Evolutionary conservation across 257 asterid genomes (phyloP).

Genomic region (Primulina eburnea): DNA sequence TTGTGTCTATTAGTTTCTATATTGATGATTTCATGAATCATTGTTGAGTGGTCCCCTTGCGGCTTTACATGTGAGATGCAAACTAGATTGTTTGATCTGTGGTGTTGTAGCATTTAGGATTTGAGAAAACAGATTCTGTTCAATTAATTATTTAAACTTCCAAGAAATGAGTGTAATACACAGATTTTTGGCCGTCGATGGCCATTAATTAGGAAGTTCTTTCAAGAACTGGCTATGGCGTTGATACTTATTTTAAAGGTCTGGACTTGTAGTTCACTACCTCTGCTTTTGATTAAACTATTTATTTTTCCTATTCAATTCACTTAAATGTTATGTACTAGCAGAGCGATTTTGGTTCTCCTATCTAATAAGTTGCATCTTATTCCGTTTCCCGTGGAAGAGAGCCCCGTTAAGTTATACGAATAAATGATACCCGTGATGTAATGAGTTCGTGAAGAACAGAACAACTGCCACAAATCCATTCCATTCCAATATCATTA

Average conservation of each 20-base stretch:
- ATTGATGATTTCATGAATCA: not conserved
- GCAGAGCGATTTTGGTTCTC: not conserved
- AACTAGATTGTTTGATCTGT: constrained; percentile 22
- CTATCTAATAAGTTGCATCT: not conserved
- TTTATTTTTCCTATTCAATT: not conserved
- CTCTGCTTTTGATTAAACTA: not conserved
- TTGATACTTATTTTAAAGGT: constrained; percentile 16
- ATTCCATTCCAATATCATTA: no score
- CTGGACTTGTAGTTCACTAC: constrained; percentile 14
- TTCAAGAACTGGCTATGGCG: constrained; percentile 1
- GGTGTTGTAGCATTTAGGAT: constrained; percentile 21
- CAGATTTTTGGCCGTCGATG: constrained; percentile 5
- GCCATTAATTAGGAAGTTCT: not conserved
- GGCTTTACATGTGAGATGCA: constrained; percentile 20
- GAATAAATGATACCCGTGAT: no score
- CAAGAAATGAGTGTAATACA: constrained; percentile 7
- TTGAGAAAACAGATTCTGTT: not conserved
- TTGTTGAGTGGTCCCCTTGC: not conserved
- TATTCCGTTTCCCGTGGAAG: not conserved
- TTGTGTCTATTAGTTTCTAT: not conserved
- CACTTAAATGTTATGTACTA: not conserved
- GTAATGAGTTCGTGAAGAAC: no score
- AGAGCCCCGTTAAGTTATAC: no score
- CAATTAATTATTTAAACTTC: constrained; percentile 4
- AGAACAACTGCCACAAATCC: no score